Evolutionary conservation across 805 yeast species (phyloP), one percentile per base, ranked within the genome.

Genomic region (Lachancea mirantina): DNA sequence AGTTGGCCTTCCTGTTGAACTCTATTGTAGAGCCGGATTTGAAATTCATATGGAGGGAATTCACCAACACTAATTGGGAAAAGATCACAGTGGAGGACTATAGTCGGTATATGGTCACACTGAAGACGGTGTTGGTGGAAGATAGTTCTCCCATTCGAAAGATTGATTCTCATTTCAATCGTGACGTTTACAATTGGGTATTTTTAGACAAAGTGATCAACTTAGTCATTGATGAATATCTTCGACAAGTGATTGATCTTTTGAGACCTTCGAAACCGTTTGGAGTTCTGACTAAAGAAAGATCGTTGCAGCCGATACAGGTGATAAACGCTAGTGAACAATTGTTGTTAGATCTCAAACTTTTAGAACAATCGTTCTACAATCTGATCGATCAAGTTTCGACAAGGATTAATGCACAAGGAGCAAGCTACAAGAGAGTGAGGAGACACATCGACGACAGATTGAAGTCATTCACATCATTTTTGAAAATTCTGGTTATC

Each of bases 181-280:
- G 92, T 45, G 84, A 77, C 15, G 62, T 81, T 11, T 87, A 81
- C 49, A 66, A 74, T 8, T 68, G 94, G 43, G 78, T 78, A 48
- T 71, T 84, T 28, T 71, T 85, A 51, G 95, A 85, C 47, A 76
- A 80, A 37, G 59, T 83, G 11, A 74, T 84, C 15, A 96, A 88
- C 35, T 49, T 68, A 22, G 58, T 82, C 1, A 62, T 77, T 6
- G 61, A 60, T 22, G 70, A 77, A 11, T 76, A 80, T 45, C 50
- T 78, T 32, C 61, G 68, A 18, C 74, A 71, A 35, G 69, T 87
- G 32, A 63, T 74, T 6, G 67, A 68, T 32, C 62, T 83, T 21
- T 25, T 58, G 23, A 77, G 74, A 34, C 95, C 95, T 0, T 59
- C 75, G n/a, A 65, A 76, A 2, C 83, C 78, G 23, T 64, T 76